Evolutionary conservation across 2,329 filamentous ascomycete species (phyloP).

Genomic region (Penicillium sp.): DNA sequence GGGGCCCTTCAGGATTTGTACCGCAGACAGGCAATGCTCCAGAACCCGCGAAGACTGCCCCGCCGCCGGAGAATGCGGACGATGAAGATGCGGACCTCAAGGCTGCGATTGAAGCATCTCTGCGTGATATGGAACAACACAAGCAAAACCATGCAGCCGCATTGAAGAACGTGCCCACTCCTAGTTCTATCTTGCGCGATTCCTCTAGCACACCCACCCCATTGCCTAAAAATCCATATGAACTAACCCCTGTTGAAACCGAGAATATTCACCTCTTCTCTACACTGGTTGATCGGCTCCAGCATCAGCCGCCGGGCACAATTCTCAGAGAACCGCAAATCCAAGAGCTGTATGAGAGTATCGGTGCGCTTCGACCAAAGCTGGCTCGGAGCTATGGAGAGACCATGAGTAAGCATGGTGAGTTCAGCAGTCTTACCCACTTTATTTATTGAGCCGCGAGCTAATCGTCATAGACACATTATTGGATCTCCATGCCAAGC

Average conservation of each 20-base stretch:
- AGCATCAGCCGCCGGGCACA: conserved; percentile 89
- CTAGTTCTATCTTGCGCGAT: conserved; percentile 41
- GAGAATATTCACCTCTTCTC: conserved; percentile 97
- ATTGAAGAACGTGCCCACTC: conserved; percentile 67
- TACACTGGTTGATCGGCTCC: conserved; percentile 83
- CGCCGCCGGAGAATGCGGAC: conserved; percentile 42
- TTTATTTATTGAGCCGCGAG: not conserved
- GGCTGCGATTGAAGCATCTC: conserved; percentile 85
- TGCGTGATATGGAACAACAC: conserved; percentile 96
- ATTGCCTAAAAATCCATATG: conserved; percentile 83
- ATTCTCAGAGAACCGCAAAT: conserved; percentile 96
- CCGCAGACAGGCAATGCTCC: conserved; percentile 49
- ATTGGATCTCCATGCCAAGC: conserved; percentile 84
- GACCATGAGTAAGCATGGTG: conserved; percentile 98
- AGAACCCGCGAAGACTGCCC: conserved; percentile 36
- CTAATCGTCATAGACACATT: conserved; percentile 60
- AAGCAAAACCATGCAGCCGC: conserved; percentile 80
- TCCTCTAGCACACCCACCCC: conserved; percentile 40
- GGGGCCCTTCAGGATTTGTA: conserved; percentile 61
- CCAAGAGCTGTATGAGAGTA: conserved; percentile 94
- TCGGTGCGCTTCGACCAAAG: conserved; percentile 85
- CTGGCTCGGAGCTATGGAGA: conserved; percentile 91
- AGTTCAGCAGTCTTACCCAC: conserved; percentile 24
- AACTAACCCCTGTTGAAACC: conserved; percentile 83
- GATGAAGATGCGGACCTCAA: conserved; percentile 90